Percentiles rank a stretch among this genome's conserved stretches.
Evolutionary conservation across 2,329 filamentous ascomycete genomes (phyloP).

Genomic region (Ophiosphaerella herpotricha): DNA sequence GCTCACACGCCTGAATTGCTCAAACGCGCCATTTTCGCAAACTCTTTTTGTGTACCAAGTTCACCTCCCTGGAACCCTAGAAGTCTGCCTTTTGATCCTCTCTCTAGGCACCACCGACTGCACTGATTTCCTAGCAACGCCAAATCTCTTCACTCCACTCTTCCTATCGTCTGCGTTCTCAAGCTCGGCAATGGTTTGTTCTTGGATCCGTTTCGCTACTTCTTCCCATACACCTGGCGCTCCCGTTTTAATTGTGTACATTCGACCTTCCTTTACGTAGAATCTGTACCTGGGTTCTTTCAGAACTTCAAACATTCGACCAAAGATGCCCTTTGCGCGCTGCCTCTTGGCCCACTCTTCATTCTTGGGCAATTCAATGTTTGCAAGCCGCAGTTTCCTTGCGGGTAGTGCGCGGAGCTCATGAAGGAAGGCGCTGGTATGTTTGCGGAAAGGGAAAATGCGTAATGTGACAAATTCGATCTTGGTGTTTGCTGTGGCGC

Average conservation of each 20-base stretch:
- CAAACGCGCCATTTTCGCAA: no score
- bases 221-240: slow-evolving; percentile 45
- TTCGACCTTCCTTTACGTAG: slow-evolving; percentile 41
- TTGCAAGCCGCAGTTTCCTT: slow-evolving; percentile 34
- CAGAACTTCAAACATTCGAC: slow-evolving; percentile 25
- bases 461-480: slow-evolving; percentile 44
- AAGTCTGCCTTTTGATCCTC: no score
- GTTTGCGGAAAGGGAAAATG: slow-evolving; percentile 38
- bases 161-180: no score
- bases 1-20: no score
- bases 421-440: slow-evolving; percentile 32
- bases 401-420: slow-evolving; percentile 41
- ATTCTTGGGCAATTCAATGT: slow-evolving; percentile 36
- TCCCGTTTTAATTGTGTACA: slow-evolving; percentile 36
- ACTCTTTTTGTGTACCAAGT: no score
- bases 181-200: slow-evolving; percentile 19
- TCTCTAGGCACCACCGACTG: no score
- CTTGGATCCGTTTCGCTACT: slow-evolving; percentile 34
- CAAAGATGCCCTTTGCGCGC: slow-evolving; percentile 21
- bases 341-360: slow-evolving; percentile 24
- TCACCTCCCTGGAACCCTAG: no score
- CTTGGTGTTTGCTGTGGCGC: slow-evolving; percentile 27
- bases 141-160: no score
- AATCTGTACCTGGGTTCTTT: slow-evolving; percentile 41
- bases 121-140: no score